Conservation (phyloP, 352 stramenopile genomes). For the Phytophthora pseudosyringae region DNA sequence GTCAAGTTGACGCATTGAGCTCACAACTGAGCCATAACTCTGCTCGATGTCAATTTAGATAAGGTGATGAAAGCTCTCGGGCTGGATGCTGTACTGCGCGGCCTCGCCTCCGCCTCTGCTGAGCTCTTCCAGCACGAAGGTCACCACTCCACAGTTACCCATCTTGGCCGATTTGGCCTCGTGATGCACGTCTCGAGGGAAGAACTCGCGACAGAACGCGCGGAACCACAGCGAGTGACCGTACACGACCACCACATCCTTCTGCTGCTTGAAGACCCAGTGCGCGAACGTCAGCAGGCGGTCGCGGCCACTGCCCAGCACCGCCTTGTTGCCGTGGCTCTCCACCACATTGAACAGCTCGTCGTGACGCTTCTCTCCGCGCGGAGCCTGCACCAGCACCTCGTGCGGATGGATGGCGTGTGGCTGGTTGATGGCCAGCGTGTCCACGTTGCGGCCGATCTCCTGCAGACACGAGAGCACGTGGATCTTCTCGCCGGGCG, state of each 20-base stretch:
- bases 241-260: conserved; percentile 78
- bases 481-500: conserved; percentile 68
- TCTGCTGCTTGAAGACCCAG: conserved; percentile 65
- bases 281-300: conserved; percentile 68
- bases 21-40: not conserved
- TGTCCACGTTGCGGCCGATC: conserved; percentile 88
- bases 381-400: conserved; percentile 35
- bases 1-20: too few relatives aligned
- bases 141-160: conserved; percentile 79
- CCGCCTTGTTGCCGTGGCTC: conserved; percentile 85
- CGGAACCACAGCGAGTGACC: conserved; percentile 90
- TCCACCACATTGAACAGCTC: conserved; percentile 80
- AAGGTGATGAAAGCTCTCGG: conserved; percentile 58
- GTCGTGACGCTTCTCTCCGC: conserved; percentile 54
- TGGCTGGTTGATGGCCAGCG: conserved; percentile 71
- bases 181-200: conserved; percentile 49
- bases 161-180: conserved; percentile 71
- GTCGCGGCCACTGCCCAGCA: conserved; percentile 62
- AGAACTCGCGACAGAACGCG: conserved; percentile 83
- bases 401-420: conserved; percentile 43
- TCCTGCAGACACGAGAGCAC: conserved; percentile 87
- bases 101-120: conserved; percentile 28
- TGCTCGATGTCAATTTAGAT: conserved; percentile 19
- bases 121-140: conserved; percentile 68
- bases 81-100: conserved; percentile 43